Evolutionary conservation across 2,329 filamentous ascomycete species (phyloP).

Genomic region (Decorospora gaudefroyi): DNA sequence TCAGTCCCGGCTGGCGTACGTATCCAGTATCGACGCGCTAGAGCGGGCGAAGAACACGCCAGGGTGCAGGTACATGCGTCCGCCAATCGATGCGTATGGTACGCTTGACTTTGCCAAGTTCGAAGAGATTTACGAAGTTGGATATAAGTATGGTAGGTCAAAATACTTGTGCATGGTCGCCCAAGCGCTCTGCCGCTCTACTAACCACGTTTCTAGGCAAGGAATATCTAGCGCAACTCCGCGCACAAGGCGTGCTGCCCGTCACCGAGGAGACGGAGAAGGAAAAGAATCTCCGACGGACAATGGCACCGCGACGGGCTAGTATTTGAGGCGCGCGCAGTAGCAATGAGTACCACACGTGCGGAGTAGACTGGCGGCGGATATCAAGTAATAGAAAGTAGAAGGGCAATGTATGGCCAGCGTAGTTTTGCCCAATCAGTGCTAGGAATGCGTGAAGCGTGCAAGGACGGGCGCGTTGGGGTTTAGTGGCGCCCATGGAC

Average conservation of each 20-base stretch:
- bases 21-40: slow-evolving; percentile 90
- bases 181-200: slow-evolving; percentile 1
- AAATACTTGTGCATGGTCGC: background rate
- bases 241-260: slow-evolving; percentile 75
- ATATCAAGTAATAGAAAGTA: slow-evolving; percentile 28
- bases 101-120: slow-evolving; percentile 97
- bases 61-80: slow-evolving; percentile 94
- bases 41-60: slow-evolving; percentile 89
- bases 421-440: slow-evolving; percentile 26
- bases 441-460: slow-evolving; percentile 17
- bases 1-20: slow-evolving; percentile 90
- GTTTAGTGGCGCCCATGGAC: slow-evolving; percentile 17
- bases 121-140: slow-evolving; percentile 91
- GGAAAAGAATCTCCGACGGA: slow-evolving; percentile 56
- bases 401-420: slow-evolving; percentile 6
- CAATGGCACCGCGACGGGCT: slow-evolving; percentile 55
- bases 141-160: slow-evolving; percentile 71
- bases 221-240: slow-evolving; percentile 75
- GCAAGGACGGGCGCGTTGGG: slow-evolving; percentile 18
- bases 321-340: slow-evolving; percentile 12
- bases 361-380: slow-evolving; percentile 16
- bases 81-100: slow-evolving; percentile 89
- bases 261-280: slow-evolving; percentile 58
- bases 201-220: slow-evolving; percentile 53
- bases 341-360: slow-evolving; percentile 5